Conservation (phyloP, 2,329 filamentous ascomycete genomes). For the Zalaria sp. region DNA sequence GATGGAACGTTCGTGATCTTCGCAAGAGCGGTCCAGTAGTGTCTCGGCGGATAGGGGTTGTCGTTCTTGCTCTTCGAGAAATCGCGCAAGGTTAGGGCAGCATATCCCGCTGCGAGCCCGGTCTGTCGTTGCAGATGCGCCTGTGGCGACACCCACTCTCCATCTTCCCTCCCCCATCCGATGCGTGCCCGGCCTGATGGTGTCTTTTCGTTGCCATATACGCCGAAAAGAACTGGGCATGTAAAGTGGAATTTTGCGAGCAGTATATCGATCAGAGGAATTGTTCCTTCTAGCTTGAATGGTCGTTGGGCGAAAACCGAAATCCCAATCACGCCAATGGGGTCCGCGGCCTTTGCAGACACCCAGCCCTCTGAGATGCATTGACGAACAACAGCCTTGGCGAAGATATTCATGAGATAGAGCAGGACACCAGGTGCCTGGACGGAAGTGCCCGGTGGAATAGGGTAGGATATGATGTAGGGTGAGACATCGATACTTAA, state of each 20-base stretch:
- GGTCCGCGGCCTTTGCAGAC: slow-evolving; percentile 44
- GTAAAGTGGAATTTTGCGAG: slow-evolving; percentile 71
- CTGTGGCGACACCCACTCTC: slow-evolving; percentile 49
- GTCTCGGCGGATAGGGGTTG: slow-evolving; percentile 63
- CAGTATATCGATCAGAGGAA: slow-evolving; percentile 61
- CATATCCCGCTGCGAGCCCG: slow-evolving; percentile 72
- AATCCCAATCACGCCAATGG: slow-evolving; percentile 63
- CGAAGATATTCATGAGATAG: slow-evolving; percentile 63
- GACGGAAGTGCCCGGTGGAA: slow-evolving; percentile 25
- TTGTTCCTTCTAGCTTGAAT: slow-evolving; percentile 47
- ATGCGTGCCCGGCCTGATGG: slow-evolving; percentile 51
- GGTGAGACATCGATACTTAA: slow-evolving; percentile 15
- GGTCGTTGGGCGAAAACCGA: slow-evolving; percentile 58
- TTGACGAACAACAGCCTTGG: slow-evolving; percentile 59
- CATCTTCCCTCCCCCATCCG: slow-evolving; percentile 51
- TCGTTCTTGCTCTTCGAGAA: slow-evolving; percentile 53
- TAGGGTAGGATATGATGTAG: slow-evolving; percentile 28
- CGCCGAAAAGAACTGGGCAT: slow-evolving; percentile 77
- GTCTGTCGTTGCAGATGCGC: slow-evolving; percentile 72
- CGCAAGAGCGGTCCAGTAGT: slow-evolving; percentile 74
- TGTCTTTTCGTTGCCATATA: slow-evolving; percentile 62
- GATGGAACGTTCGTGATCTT: slow-evolving; percentile 63
- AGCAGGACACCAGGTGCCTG: slow-evolving; percentile 50
- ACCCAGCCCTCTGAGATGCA: slow-evolving; percentile 25
- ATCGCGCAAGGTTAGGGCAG: slow-evolving; percentile 68